Base-by-base conservation (phyloP, 768 basidiomycete genomes). In the Lactifluus echinatus region DNA sequence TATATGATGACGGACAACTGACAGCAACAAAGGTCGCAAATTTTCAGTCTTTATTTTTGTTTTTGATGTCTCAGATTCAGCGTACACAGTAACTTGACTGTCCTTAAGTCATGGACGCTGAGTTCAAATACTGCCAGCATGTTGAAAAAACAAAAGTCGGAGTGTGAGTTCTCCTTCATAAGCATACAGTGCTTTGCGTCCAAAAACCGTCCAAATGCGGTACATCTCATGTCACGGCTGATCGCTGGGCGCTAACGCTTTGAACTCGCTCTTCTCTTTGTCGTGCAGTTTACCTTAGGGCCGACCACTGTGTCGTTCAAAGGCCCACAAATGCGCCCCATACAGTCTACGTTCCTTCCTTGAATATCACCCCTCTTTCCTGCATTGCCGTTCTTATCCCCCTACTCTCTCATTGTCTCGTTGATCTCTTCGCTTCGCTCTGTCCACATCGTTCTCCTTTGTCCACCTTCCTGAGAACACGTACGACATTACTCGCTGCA, bases 71-170 rank as follows among this genome's bases (percentile, higher is more conserved):
- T 17, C 19, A 21, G 15, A 21, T 54, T 37, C 15, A 36, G 8
- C 19, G 28, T 26, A 45, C 26, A 45, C 31, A 8, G 23, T 28
- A 14, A 45, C 23, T 23, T 11, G 36, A n/a, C 19, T 23, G 21
- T 29, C 50, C 24, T 14, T 33, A 42, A 24, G 50, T 42, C 37
- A 39, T 47, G 23, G 33, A 39, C 51, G 52, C 57, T 58, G 57
- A 58, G 57, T 53, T 58, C 40, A 21, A 58, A 58, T 43, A n/a
- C 24, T 39, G 8, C 31, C n/a, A n/a, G n/a, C n/a, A n/a, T n/a
- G n/a, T n/a, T n/a, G n/a, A n/a, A n/a, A n/a, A n/a, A n/a, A n/a
- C n/a, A n/a, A n/a, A n/a, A n/a, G n/a, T n/a, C n/a, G n/a, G n/a
- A n/a, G n/a, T n/a, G n/a, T n/a, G n/a, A n/a, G n/a, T n/a, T n/a